Conservation (phyloP, 2,329 filamentous ascomycete genomes). For the Hypoxylon sp. region DNA sequence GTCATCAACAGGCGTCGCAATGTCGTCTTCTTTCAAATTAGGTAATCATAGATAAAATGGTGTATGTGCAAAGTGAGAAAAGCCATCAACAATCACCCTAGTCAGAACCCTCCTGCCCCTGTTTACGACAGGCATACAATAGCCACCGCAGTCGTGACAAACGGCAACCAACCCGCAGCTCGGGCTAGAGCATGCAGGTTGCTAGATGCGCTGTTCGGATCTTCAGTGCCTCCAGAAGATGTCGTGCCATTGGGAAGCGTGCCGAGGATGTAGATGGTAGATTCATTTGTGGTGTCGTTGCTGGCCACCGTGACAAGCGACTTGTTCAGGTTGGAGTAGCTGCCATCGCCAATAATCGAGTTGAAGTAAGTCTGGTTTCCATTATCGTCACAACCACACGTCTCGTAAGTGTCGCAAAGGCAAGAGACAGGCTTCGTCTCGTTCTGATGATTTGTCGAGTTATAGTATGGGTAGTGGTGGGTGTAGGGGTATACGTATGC, state of each 20-base stretch:
- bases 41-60: slow-evolving; percentile 5
- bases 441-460: slow-evolving; percentile 63
- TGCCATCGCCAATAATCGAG: slow-evolving; percentile 74
- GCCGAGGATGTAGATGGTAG: slow-evolving; percentile 78
- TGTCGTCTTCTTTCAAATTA: slow-evolving; percentile 10
- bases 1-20: background rate
- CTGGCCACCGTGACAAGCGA: slow-evolving; percentile 70
- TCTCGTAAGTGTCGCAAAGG: slow-evolving; percentile 64
- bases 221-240: slow-evolving; percentile 58
- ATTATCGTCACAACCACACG: slow-evolving; percentile 72
- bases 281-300: slow-evolving; percentile 67
- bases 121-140: slow-evolving; percentile 59
- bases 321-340: slow-evolving; percentile 69
- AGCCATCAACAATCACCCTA: background rate
- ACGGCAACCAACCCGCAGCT: slow-evolving; percentile 63
- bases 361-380: slow-evolving; percentile 71
- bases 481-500: slow-evolving; percentile 68
- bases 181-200: slow-evolving; percentile 52
- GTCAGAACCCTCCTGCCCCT: background rate
- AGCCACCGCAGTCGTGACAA: slow-evolving; percentile 57
- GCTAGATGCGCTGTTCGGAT: slow-evolving; percentile 52
- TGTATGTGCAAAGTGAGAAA: slow-evolving; percentile 8
- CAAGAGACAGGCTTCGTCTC: slow-evolving; percentile 72
- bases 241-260: slow-evolving; percentile 77
- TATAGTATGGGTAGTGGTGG: slow-evolving; percentile 61